These are phyloP conservation scores for Cladophialophora bantiana DNA, from an alignment of 2,329 filamentous ascomycete species.

Conservation along the genomic window DNA sequence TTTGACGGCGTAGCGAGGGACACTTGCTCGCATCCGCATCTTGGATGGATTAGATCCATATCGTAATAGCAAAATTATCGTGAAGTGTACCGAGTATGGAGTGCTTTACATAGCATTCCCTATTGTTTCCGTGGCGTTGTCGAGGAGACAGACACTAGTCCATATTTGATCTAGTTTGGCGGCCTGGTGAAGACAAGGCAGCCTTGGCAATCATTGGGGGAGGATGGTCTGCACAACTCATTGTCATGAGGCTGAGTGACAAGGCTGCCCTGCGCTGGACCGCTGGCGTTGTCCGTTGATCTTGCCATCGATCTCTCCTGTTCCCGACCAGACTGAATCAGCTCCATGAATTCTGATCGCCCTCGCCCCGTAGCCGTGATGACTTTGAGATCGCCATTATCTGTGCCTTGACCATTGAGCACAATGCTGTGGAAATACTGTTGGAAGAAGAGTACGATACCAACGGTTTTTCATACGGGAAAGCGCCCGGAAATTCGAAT, in stretches of 20 bases:
- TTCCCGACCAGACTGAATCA: neutral
- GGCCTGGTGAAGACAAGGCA: neutral
- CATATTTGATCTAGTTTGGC: neutral
- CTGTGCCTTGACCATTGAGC: conserved; percentile 21
- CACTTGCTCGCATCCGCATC: neutral
- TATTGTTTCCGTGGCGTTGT: neutral
- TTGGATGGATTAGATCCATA: too few relatives aligned
- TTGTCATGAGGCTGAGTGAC: neutral
- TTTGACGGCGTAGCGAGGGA: neutral
- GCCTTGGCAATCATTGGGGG: neutral
- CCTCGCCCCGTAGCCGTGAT: conserved; percentile 2
- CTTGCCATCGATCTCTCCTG: neutral
- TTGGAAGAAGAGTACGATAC: conserved; percentile 99
- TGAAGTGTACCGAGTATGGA: neutral
- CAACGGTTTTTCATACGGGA: conserved; percentile 76
- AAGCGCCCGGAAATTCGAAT: conserved; percentile 18
- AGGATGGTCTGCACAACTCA: neutral
- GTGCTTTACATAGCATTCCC: neutral
- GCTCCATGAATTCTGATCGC: neutral
- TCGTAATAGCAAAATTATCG: neutral
- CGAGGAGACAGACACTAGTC: neutral
- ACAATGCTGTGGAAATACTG: conserved; percentile 13
- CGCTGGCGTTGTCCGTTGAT: neutral
- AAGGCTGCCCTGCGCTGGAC: neutral
- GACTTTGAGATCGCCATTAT: conserved; percentile 25